A percentile compares a stretch with the other conserved stretches of the same genome.
Evolutionary conservation across 495 filamentous ascomycete species (phyloP).

Genomic region (Geopyxis carbonaria): DNA sequence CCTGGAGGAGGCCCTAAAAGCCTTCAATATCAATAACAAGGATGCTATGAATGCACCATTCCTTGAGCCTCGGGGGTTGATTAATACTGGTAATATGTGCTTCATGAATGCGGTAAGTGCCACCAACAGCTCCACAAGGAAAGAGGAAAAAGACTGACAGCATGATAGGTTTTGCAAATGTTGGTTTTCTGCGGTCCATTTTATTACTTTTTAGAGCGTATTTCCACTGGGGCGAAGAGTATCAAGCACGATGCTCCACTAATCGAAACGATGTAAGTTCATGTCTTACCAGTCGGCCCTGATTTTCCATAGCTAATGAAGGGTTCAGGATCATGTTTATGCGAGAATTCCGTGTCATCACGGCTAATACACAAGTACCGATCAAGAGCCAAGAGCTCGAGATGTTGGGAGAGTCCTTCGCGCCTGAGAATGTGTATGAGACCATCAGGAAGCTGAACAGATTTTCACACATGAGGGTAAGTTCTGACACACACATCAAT

Average conservation of each 20-base stretch:
- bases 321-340: slow-evolving; percentile 74
- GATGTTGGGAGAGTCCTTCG: slow-evolving; percentile 78
- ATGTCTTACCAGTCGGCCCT: slow-evolving; percentile 1
- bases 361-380: slow-evolving; percentile 53
- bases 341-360: slow-evolving; percentile 74
- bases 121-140: not conserved
- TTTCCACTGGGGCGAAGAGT: slow-evolving; percentile 67
- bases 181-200: slow-evolving; percentile 85
- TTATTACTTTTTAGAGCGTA: slow-evolving; percentile 78
- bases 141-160: slow-evolving; percentile 6
- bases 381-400: slow-evolving; percentile 72
- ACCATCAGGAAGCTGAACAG: slow-evolving; percentile 70
- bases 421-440: slow-evolving; percentile 88
- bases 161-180: slow-evolving; percentile 66
- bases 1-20: slow-evolving; percentile 17
- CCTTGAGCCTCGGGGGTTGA: slow-evolving; percentile 81
- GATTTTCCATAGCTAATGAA: slow-evolving; percentile 12
- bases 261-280: slow-evolving; percentile 78
- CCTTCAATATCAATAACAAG: slow-evolving; percentile 13
- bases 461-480: slow-evolving; percentile 78
- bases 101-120: slow-evolving; percentile 97
- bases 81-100: slow-evolving; percentile 98
- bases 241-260: slow-evolving; percentile 91
- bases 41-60: slow-evolving; percentile 32
- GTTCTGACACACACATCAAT: slow-evolving; percentile 13